A percentile compares a stretch with the other conserved stretches of the same genome.
phyloP scores from a whole-genome alignment of 2,329 filamentous ascomycete species.

The Diaporthe vexans region DNA sequence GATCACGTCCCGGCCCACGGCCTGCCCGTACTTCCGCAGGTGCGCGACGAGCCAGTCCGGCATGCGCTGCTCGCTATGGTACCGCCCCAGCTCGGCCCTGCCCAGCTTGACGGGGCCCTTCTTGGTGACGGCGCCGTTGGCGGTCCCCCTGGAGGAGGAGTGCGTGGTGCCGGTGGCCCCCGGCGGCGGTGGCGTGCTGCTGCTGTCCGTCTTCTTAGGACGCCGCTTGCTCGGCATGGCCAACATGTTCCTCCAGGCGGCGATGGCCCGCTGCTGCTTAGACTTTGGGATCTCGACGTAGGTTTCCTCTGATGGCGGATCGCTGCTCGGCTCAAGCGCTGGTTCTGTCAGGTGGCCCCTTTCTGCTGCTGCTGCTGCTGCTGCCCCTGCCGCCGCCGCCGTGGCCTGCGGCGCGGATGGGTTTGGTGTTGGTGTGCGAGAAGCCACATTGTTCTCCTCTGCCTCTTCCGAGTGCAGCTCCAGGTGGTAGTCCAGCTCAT shows the following conservation, averaged over 20 bases:
- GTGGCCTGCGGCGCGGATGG: slow-evolving; percentile 2
- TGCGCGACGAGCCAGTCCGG: slow-evolving; percentile 76
- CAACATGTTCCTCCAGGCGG: slow-evolving; percentile 41
- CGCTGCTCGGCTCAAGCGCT: background rate
- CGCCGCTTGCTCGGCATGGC: slow-evolving; percentile 36
- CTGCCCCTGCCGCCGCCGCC: background rate
- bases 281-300: slow-evolving; percentile 31
- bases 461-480: slow-evolving; percentile 70
- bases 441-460: slow-evolving; percentile 52
- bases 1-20: slow-evolving; percentile 71
- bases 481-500: slow-evolving; percentile 70
- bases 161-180: background rate
- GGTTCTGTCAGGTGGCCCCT: background rate
- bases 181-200: background rate
- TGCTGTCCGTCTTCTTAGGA: slow-evolving; percentile 35
- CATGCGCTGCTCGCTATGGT: slow-evolving; percentile 82
- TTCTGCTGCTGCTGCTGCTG: no score
- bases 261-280: slow-evolving; percentile 39
- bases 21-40: slow-evolving; percentile 71
- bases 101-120: slow-evolving; percentile 46
- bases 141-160: background rate
- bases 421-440: slow-evolving; percentile 25
- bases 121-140: slow-evolving; percentile 17
- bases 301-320: slow-evolving; percentile 28
- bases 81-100: slow-evolving; percentile 77